A percentile compares a stretch with the other conserved stretches of the same genome.
These are phyloP conservation scores for Actinomortierella wolfii DNA, from an alignment of 371 early-diverging fungal genomes.

Conservation along the genomic window DNA sequence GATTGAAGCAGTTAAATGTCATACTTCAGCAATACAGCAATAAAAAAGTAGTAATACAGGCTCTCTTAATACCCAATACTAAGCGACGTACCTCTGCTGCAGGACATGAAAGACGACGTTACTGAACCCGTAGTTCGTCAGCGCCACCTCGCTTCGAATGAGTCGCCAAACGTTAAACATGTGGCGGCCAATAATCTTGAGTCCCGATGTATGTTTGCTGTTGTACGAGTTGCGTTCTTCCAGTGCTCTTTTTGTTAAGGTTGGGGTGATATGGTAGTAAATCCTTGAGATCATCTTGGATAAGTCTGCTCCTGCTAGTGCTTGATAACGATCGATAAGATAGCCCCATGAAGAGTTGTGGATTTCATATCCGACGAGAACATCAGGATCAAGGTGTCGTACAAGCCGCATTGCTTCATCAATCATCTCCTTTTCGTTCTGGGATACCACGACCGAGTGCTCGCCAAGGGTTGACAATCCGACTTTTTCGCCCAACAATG, in stretches of 20 bases:
- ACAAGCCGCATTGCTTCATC: constrained; percentile 54
- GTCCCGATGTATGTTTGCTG: constrained; percentile 57
- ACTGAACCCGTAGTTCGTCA: constrained; percentile 81
- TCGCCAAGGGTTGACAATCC: too few species aligned
- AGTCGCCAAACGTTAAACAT: constrained; percentile 89
- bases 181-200: constrained; percentile 76
- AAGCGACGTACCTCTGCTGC: constrained; percentile 58
- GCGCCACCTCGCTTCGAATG: constrained; percentile 70
- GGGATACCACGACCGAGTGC: constrained; percentile 3
- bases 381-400: constrained; percentile 79
- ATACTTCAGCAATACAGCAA: background rate
- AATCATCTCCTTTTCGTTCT: constrained; percentile 61
- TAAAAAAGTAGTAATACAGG: background rate
- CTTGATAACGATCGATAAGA: constrained; percentile 65
- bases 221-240: constrained; percentile 33
- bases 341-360: constrained; percentile 90
- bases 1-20: background rate
- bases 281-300: constrained; percentile 34
- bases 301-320: constrained; percentile 22
- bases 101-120: constrained; percentile 74
- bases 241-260: constrained; percentile 38
- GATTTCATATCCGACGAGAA: constrained; percentile 86
- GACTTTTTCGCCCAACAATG: background rate
- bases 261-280: constrained; percentile 23
- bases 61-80: background rate